Base-by-base conservation (phyloP, 192 early-diverging fungal species). In the Umbelopsis isabellina region DNA sequence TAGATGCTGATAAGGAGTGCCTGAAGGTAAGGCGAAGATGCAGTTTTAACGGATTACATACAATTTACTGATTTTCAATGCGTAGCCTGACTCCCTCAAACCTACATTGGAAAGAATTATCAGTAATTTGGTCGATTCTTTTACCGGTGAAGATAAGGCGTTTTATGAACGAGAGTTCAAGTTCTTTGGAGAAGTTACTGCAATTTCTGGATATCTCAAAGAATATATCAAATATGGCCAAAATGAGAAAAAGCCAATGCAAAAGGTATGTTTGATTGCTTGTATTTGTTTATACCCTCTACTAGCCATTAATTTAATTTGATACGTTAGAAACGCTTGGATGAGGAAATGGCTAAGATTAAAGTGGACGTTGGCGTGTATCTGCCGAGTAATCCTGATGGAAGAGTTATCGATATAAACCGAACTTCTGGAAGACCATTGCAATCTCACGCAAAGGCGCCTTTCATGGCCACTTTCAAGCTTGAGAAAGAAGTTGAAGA, bases 401-500 rank as follows among this genome's bases (percentile, higher is more conserved):
- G 93, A 35, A 89, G 85, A 20, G 95, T 99, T 9, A 83, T 98
- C 10, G 98, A 94, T 72, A 98, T 99, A 78, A 94, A 99, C 73
- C 91, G 95, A 69, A 87, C 87, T 21, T 97, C 95, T 27, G 98
- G 98, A 18, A 82, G 95, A 22, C 96, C 98, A 49, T 81, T 99
- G 45, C 98, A 99, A 81, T 91, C 88, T 61, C 98, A 99, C 72
- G 98, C 98, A 50, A 99, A 99, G 87, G 96, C 98, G 2, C 98
- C 98, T 25, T 99, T 98, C 78, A 95, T 99, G 95, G 97, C 97
- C 23, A 97, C 97, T 1, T 99, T 99, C 81, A 85, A 95, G 70
- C 88, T 98, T 33, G 84, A 90, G 55, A 88, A 87, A 78, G 84
- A 82, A 7, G 74, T 67, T 10, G 80, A 79, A 45, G 83, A 82